Evolutionary conservation across 2,329 filamentous ascomycete genomes (phyloP), one percentile per base, ranked within the genome.

Genomic region (Cladosporium oxysporum): DNA sequence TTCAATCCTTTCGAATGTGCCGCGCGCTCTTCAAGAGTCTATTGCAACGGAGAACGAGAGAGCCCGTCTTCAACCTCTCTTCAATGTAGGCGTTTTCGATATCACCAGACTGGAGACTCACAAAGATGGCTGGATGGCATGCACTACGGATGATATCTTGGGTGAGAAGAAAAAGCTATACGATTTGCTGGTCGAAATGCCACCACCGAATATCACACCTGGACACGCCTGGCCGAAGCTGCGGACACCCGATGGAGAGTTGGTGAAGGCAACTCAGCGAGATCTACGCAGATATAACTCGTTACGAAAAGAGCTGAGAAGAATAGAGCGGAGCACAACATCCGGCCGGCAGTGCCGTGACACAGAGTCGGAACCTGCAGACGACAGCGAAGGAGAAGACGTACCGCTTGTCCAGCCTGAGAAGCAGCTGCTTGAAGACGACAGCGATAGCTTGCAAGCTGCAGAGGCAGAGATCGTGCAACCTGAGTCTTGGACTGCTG

Each of bases 111-210:
- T 90, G 65, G 84, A 98, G 5, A 83, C 88, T 70, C 83, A 83
- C n/a, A 80, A 83, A 28, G 78, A 78, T 58, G 91, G 93, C 47
- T 99, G 93, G 93, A 89, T 97, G 66, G 95, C 94, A 14, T 97
- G 93, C 78, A 97, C 94, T 3, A 98, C 94, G 1, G 95, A 99
- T 79, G 94, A 91, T 74, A 95, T 99, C 66, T 84, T 99, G 16
- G 88, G 88, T 57, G 90, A 92, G 78, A 98, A 98, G 80, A 87
- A 89, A 60, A 86, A 90, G 2, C 85, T 99, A 2, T 98, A 93
- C 83, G 95, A 99, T 76, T 84, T 97, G 72, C 85, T 97, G 47
- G 89, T 98, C 67, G 92, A 91, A 63, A 85, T 98, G 74, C 92
- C 93, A 0, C 84, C 88, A 0, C 29, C 41, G 1, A 28, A 41